These are phyloP conservation scores for Globisporangium heterothallicum DNA, from an alignment of 352 stramenopile genomes.

Conservation along the genomic window DNA sequence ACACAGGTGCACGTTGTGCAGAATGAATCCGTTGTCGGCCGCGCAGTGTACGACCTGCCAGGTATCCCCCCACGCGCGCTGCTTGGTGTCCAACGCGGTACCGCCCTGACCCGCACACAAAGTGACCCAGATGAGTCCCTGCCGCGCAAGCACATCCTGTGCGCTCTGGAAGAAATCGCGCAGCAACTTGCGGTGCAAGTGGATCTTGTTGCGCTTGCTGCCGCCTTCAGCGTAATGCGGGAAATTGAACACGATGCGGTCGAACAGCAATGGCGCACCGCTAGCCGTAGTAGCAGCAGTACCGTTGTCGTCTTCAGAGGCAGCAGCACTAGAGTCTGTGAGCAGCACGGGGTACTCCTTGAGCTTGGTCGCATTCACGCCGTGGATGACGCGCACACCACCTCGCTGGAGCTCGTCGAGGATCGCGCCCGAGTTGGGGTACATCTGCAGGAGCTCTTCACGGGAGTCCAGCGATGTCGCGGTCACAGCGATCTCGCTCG, in stretches of 20 bases:
- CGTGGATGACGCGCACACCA: constrained; percentile 52
- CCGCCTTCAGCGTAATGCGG: constrained; percentile 75
- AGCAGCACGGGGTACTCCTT: constrained; percentile 26
- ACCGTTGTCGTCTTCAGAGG: background rate
- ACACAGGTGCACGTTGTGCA: constrained; percentile 57
- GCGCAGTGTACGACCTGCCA: constrained; percentile 79
- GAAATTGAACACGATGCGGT: constrained; percentile 86
- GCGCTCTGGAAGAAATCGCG: constrained; percentile 73
- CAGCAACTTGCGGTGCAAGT: constrained; percentile 73
- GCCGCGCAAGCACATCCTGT: constrained; percentile 31
- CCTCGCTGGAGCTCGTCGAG: constrained; percentile 47
- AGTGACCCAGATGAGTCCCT: constrained; percentile 78
- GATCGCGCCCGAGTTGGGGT: constrained; percentile 48
- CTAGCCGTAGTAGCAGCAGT: background rate
- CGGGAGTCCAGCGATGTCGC: constrained; percentile 68
- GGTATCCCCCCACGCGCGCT: constrained; percentile 57
- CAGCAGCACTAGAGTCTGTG: background rate
- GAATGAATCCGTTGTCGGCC: constrained; percentile 42
- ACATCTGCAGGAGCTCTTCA: constrained; percentile 66
- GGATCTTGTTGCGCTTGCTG: constrained; percentile 79
- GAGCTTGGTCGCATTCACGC: constrained; percentile 68
- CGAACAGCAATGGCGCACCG: constrained; percentile 20
- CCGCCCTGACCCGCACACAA: constrained; percentile 76
- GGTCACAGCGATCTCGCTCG: constrained; percentile 26
- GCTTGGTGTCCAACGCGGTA: constrained; percentile 59